Percentiles rank a stretch among this genome's conserved stretches.
Evolutionary conservation across 192 early-diverging fungal genomes (phyloP).

Genomic region (Coemansia asiatica): DNA sequence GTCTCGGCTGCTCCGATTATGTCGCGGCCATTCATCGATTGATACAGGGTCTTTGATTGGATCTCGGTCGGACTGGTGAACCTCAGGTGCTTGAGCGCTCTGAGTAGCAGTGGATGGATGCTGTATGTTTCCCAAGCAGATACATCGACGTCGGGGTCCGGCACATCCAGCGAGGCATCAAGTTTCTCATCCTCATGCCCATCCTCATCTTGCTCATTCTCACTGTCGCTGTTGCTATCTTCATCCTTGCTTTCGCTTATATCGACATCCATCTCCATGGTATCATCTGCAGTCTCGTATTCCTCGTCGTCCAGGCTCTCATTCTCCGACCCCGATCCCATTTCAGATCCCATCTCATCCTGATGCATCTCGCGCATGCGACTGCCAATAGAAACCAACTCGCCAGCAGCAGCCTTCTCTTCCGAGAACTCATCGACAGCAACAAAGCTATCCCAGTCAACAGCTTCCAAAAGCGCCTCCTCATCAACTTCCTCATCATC

Average conservation of each 20-base stretch:
- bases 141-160: conserved; percentile 58
- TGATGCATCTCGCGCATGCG: conserved; percentile 14
- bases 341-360: conserved; percentile 27
- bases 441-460: conserved; percentile 60
- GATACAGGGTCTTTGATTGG: conserved; percentile 72
- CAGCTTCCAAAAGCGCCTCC: conserved; percentile 12
- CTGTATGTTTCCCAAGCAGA: conserved; percentile 72
- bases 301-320: background rate
- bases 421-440: conserved; percentile 83
- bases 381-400: conserved; percentile 35
- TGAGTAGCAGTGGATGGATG: conserved; percentile 59
- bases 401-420: conserved; percentile 48
- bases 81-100: conserved; percentile 68
- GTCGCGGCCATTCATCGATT: conserved; percentile 74
- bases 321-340: background rate
- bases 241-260: background rate
- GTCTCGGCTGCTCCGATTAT: conserved; percentile 94
- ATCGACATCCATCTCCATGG: background rate
- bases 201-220: conserved; percentile 18
- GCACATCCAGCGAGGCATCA: conserved; percentile 13
- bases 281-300: background rate
- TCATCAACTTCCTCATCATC: conserved; percentile 16
- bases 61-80: conserved; percentile 85
- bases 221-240: conserved; percentile 12
- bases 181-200: conserved; percentile 14